phyloP scores from a whole-genome alignment of 768 basidiomycete genomes.

The Suillus bovinus region DNA sequence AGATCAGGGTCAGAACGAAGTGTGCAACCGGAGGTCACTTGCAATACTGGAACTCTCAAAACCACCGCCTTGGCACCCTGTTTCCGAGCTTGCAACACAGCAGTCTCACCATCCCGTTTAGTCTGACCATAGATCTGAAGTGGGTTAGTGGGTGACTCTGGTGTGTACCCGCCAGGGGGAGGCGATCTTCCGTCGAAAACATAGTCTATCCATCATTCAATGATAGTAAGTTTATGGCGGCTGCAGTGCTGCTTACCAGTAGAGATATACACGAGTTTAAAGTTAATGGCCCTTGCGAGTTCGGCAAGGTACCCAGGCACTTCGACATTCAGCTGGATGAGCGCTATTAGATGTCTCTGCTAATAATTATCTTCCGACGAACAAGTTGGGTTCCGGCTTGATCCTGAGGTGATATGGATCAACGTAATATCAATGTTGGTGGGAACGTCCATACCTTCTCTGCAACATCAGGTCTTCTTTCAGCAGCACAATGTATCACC shows the following conservation, averaged over 20 bases:
- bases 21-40: slow-evolving; percentile 25
- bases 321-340: slow-evolving; percentile 69
- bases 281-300: slow-evolving; percentile 60
- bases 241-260: slow-evolving; percentile 53
- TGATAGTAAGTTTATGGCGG: slow-evolving; percentile 12
- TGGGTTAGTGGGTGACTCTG: slow-evolving; percentile 73
- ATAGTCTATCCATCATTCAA: slow-evolving; percentile 59
- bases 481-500: slow-evolving; percentile 95
- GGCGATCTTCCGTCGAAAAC: slow-evolving; percentile 95
- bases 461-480: slow-evolving; percentile 89
- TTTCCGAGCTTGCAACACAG: slow-evolving; percentile 52
- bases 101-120: slow-evolving; percentile 85
- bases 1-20: slow-evolving; percentile 6
- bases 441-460: slow-evolving; percentile 61
- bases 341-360: neutral
- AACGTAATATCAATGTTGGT: neutral
- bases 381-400: slow-evolving; percentile 69
- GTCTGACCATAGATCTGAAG: slow-evolving; percentile 85
- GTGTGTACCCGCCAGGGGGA: slow-evolving; percentile 61
- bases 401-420: slow-evolving; percentile 43
- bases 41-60: slow-evolving; percentile 92
- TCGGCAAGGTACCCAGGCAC: slow-evolving; percentile 74
- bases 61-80: slow-evolving; percentile 60
- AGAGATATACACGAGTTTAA: slow-evolving; percentile 86
- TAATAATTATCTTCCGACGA: slow-evolving; percentile 15